Conservation (phyloP, 768 basidiomycete genomes). For the Chalciporus piperatus region DNA sequence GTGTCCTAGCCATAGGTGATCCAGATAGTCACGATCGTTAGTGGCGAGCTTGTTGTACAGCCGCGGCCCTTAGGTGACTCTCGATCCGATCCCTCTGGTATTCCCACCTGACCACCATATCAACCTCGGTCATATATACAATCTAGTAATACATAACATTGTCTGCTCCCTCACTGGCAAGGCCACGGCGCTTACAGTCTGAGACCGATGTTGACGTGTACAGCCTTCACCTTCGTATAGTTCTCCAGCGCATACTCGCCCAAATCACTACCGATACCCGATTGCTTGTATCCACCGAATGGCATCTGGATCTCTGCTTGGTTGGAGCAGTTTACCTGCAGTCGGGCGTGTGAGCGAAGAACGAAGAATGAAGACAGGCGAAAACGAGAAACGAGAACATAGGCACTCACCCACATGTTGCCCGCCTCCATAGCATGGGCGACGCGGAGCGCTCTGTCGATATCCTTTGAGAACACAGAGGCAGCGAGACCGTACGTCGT, state of each 20-base stretch:
- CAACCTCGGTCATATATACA: too few relatives aligned
- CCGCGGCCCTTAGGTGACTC: too few relatives aligned
- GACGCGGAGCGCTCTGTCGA: constrained; percentile 40
- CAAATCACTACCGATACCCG: constrained; percentile 66
- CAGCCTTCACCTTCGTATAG: constrained; percentile 58
- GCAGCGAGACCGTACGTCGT: constrained; percentile 84
- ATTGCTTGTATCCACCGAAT: constrained; percentile 75
- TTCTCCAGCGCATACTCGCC: constrained; percentile 59
- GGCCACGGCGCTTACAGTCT: not conserved
- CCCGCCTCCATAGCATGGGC: constrained; percentile 45
- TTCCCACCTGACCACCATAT: too few relatives aligned
- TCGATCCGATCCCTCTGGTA: too few relatives aligned
- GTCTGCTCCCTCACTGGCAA: too few relatives aligned
- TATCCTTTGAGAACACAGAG: constrained; percentile 78
- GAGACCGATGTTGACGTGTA: constrained; percentile 51
- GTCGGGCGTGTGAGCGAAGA: not conserved
- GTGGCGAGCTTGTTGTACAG: too few relatives aligned
- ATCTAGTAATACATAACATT: too few relatives aligned
- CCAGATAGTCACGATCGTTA: too few relatives aligned
- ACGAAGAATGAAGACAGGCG: too few relatives aligned
- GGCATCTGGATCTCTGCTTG: constrained; percentile 49
- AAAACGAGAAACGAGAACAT: too few relatives aligned
- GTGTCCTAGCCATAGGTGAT: too few relatives aligned
- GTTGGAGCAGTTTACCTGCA: constrained; percentile 44
- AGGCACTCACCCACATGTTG: constrained; percentile 63